Percentiles rank a stretch among this genome's conserved stretches.
phyloP scores from a whole-genome alignment of 345 rosid species.

The Raphanus sativus region DNA sequence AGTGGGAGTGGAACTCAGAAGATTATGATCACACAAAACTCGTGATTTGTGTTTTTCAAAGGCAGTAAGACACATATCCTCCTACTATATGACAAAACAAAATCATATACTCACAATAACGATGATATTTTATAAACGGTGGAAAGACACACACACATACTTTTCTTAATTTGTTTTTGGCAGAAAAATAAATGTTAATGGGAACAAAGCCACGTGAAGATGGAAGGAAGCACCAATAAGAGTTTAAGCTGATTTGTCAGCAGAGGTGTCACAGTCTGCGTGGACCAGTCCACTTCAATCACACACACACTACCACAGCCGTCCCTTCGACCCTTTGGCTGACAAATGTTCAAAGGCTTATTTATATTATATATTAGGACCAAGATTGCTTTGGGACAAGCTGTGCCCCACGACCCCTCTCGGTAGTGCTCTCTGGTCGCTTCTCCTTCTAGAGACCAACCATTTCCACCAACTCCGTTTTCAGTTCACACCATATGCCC shows the following conservation, averaged over 20 bases:
- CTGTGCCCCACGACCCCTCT: constrained; percentile 25
- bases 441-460: constrained; percentile 44
- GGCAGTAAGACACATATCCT: constrained; percentile 7
- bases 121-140: not conserved
- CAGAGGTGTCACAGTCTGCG: constrained; percentile 31
- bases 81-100: not conserved
- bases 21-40: not conserved
- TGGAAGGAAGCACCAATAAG: constrained; percentile 25
- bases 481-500: constrained; percentile 37
- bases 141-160: not conserved
- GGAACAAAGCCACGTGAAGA: constrained; percentile 35
- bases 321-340: constrained; percentile 42
- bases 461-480: constrained; percentile 34
- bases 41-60: constrained; percentile 9
- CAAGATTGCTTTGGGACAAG: constrained; percentile 32
- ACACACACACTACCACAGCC: constrained; percentile 40
- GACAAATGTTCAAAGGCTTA: constrained; percentile 43
- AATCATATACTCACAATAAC: constrained; percentile 2
- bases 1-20: not conserved
- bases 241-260: constrained; percentile 30
- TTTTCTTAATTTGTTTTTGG: not conserved
- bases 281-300: constrained; percentile 34
- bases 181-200: constrained; percentile 7
- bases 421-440: constrained; percentile 41
- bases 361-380: constrained; percentile 32